phyloP scores from a whole-genome alignment of 148 eudicot genomes.

The Camellia lanceoleosa region DNA sequence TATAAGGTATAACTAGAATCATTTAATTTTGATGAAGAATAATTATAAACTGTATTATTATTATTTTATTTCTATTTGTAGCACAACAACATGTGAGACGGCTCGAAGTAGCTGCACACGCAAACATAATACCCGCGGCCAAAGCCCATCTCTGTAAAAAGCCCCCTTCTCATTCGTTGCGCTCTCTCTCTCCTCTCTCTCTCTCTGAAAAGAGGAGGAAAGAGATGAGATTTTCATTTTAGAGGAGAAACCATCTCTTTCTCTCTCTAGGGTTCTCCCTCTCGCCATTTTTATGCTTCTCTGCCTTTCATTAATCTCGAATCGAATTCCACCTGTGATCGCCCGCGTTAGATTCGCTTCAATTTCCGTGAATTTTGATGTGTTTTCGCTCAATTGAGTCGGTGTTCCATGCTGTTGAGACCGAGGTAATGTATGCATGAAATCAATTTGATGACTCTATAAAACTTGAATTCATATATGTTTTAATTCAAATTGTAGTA shows the following conservation, averaged over 20 bases:
- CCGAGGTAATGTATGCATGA: constrained; percentile 14
- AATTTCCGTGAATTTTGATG: constrained; percentile 3
- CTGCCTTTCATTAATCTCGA: no score
- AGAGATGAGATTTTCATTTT: neutral
- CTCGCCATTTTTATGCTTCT: neutral
- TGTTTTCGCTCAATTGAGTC: constrained; percentile 9
- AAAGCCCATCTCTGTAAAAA: neutral
- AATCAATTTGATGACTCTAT: neutral
- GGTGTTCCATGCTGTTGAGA: neutral
- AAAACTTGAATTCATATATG: neutral
- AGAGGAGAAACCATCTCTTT: neutral
- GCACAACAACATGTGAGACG: no score
- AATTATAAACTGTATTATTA: no score
- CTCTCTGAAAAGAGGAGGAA: constrained; percentile 2
- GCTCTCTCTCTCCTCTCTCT: constrained; percentile 1
- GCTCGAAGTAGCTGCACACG: no score
- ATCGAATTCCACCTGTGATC: neutral
- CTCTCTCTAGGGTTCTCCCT: constrained; percentile 21
- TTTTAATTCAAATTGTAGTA: neutral
- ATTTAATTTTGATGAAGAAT: no score
- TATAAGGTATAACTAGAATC: no score
- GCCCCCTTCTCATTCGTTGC: neutral
- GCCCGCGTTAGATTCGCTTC: neutral
- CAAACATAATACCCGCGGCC: neutral
- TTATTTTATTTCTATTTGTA: no score